Evolutionary conservation across 2,329 filamentous ascomycete species (phyloP), one percentile per base, ranked within the genome.

Genomic region (Cryphonectria carpinicola): DNA sequence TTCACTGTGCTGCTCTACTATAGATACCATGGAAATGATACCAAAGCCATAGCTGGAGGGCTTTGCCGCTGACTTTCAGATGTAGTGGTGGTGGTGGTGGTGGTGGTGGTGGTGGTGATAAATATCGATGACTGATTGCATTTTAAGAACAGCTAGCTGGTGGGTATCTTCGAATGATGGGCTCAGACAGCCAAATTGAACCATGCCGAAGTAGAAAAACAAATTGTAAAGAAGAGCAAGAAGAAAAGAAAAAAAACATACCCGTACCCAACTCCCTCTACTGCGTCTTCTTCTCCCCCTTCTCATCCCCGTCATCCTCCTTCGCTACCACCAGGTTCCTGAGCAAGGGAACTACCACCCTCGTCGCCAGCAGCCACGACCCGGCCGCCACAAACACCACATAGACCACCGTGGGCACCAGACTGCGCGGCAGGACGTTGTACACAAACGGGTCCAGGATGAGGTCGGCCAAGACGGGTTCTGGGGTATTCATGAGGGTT

Each of bases 391-490:
- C 86, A 3, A 87, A 74, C 4, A 86, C 76, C 68, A 97, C 85
- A 80, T 94, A 97, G 49, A 82, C 82, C 17, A 88, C 88, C 1
- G 92, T 95, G 28, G 93, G 90, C 32, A 92, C 77, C 22, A 98
- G 83, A 4, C 94, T 97, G 66, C 85, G 85, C 17, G 96, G 96
- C 67, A 98, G 85, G 22, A 94, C 78, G 82, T 97, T 96, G 77
- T 91, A 82, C 56, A 97, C 72, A 78, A 91, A 98, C 0, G 94
- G 94, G 80, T 98, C 96, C 35, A 99, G 88, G 76, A 98, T 92
- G 80, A 90, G 81, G 76, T 99, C 95, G 66, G 92, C 92, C 67
- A 89, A 83, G 4, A 98, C 94, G 0, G 90, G 88, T 2, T 91
- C 90, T 19, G 93, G 92, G 72, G 86, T 77, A 65, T 84, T 81